Conservation (phyloP, 192 early-diverging fungal genomes). For the Coemansia sp. region DNA sequence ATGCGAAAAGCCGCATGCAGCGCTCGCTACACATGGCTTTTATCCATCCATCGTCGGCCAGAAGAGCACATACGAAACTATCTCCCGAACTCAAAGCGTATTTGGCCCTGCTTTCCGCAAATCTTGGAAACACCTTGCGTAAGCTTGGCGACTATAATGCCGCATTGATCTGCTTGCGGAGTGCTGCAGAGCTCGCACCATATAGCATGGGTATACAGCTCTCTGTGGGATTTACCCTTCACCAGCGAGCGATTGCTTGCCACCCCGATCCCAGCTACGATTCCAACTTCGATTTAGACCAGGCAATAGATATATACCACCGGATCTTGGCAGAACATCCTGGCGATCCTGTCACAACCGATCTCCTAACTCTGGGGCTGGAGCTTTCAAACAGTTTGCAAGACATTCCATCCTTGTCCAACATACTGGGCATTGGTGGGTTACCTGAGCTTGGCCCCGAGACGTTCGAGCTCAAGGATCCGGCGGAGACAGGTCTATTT, state of each 20-base stretch:
- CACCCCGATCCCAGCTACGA: constrained; percentile 1
- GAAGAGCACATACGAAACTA: neutral
- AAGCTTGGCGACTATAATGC: constrained; percentile 18
- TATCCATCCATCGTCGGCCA: neutral
- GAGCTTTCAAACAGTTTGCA: constrained; percentile 38
- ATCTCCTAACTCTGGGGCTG: constrained; percentile 43
- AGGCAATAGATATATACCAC: constrained; percentile 51
- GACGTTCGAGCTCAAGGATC: constrained; percentile 13
- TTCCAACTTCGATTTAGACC: constrained; percentile 20
- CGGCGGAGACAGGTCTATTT: constrained; percentile 14
- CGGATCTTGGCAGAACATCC: constrained; percentile 33
- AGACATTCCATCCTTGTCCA: neutral
- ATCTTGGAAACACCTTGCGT: constrained; percentile 46
- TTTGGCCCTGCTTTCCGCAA: constrained; percentile 31
- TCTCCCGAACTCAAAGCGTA: constrained; percentile 34
- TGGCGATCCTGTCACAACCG: constrained; percentile 43
- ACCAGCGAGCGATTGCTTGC: constrained; percentile 25
- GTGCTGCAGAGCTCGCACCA: constrained; percentile 24
- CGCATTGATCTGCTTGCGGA: constrained; percentile 28
- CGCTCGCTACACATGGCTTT: constrained; percentile 23
- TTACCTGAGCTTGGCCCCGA: neutral
- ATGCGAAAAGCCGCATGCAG: constrained; percentile 21
- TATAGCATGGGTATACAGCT: constrained; percentile 32
- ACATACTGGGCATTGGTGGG: constrained; percentile 7
- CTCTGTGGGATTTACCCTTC: constrained; percentile 35